Evolutionary conservation across 2,329 filamentous ascomycete species (phyloP), one percentile per base, ranked within the genome.

Genomic region (Fusarium mundagurra): DNA sequence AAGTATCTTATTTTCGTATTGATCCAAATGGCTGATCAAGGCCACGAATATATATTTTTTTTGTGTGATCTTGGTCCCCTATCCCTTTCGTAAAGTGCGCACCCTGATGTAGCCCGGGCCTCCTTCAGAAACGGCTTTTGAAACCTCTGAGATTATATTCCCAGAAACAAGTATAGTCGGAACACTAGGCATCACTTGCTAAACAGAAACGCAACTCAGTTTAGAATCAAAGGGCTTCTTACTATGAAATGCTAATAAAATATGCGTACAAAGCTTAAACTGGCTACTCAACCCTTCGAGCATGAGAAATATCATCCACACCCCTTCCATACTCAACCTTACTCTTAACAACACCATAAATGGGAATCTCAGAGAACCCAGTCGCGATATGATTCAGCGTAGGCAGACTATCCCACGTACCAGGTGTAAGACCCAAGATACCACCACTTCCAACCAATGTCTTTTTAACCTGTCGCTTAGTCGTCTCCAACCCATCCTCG

Each of bases 361-460:
- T 31, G 11, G 74, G 74, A 22, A 76, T 68, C 18, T 76, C 50
- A 1, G 71, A 61, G 18, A 76, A 43, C 2, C 74, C 67, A 44
- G 65, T 48, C 0, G 69, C 67, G 12, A 76, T 64, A 17, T 76
- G 74, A 11, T 75, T 75, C 4, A 76, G 18, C 2, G 74, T 76
- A 3, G 74, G 74, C 5, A 76, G 1, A 1, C 18, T 69, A 3
- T 69, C 41, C 74, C 74, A 76, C 4, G 66, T 64, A 17, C 57
- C 44, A 13, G 64, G 17, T 3, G 61, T 51, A 22, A 72, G 50
- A 13, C 39, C 57, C 33, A 72, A 17, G 3, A 55, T 47, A 8
- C 48, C 39, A 0, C 55, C 31, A 11, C 11, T 58, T 6, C 54
- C 55, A 27, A 44, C 14, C 10, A 38, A 41, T 1, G 34, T 70